Evolutionary conservation across 2,329 filamentous ascomycete genomes (phyloP).

Genomic region (Capronia epimyces): DNA sequence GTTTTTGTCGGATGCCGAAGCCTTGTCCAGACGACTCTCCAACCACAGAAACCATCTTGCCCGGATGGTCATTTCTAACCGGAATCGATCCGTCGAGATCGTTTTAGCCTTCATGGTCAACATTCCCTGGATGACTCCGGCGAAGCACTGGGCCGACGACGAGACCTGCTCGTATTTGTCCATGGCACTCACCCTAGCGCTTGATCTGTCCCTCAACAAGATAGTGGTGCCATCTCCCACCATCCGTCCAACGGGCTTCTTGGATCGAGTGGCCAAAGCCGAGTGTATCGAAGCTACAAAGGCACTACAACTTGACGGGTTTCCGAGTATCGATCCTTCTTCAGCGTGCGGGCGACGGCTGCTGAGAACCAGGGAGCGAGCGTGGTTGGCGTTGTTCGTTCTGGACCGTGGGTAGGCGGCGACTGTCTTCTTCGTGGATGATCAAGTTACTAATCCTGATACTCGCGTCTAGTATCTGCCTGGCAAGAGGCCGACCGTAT

Average conservation of each 20-base stretch:
- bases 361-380: conserved; percentile 60
- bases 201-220: conserved; percentile 66
- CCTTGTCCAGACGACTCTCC: conserved; percentile 60
- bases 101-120: conserved; percentile 71
- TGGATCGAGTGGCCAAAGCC: conserved; percentile 53
- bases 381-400: conserved; percentile 67
- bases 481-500: conserved; percentile 64
- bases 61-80: conserved; percentile 55
- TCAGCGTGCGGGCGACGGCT: conserved; percentile 59
- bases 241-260: conserved; percentile 40
- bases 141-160: conserved; percentile 63
- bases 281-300: conserved; percentile 66
- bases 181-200: conserved; percentile 62
- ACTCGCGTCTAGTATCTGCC: conserved; percentile 50
- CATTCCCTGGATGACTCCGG: conserved; percentile 68
- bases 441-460: not conserved
- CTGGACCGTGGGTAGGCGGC: conserved; percentile 57
- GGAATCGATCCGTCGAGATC: conserved; percentile 66
- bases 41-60: conserved; percentile 60
- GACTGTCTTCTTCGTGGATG: conserved; percentile 15
- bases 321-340: conserved; percentile 55
- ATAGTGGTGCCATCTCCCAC: conserved; percentile 54
- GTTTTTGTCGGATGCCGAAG: conserved; percentile 59
- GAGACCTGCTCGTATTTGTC: conserved; percentile 67
- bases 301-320: conserved; percentile 63